Base-by-base conservation (phyloP, 2,329 filamentous ascomycete genomes). In the Paracoccidioides lutzii region DNA sequence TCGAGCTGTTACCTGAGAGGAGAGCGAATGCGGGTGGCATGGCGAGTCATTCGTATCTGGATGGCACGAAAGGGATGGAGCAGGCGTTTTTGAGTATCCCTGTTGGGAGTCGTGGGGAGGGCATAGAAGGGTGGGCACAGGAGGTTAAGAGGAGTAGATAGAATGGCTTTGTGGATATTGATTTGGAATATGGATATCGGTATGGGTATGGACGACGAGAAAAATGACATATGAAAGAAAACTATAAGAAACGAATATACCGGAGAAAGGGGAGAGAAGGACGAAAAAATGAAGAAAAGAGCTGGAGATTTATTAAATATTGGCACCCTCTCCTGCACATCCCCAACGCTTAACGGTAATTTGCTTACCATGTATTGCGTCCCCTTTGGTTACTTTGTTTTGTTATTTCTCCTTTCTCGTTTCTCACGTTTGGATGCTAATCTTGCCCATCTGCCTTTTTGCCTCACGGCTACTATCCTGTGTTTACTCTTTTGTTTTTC, bases 11-110 rank as follows among this genome's bases (percentile, higher is more conserved):
- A 43, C 93, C 93, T 0, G 88, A 91, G 58, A 87, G 88, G 71
- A 79, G 93, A 43, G 93, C 93, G 9, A 98, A 97, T 67, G 93
- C 93, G 0, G 93, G 93, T 40, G 93, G 93, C 5, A 97, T 97
- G 93, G 84, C 87, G 3, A 84, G 85, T 5, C 89, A 95, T 64
- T 69, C 76, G 5, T 97, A 91, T 80, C 72, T 97, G 62, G 82
- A 87, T 59, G 87, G 90, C 61, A 90, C 90, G 3, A 84, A 85
- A 38, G 91, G 90, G 6, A 97, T 98, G 90, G 84, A 90, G 64
- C 81, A 79, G 9, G 73, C 91, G 55, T 83, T 81, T 68, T 78
- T 96, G 59, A 82, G 85, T 14, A 77, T 96, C 37, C 75, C 83
- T 50, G 87, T 94, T 0, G 90, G 90, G 5, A 89, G 84, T 60